Evolutionary conservation across 139 green algal species (phyloP).

Genomic region (Closterium sp.): DNA sequence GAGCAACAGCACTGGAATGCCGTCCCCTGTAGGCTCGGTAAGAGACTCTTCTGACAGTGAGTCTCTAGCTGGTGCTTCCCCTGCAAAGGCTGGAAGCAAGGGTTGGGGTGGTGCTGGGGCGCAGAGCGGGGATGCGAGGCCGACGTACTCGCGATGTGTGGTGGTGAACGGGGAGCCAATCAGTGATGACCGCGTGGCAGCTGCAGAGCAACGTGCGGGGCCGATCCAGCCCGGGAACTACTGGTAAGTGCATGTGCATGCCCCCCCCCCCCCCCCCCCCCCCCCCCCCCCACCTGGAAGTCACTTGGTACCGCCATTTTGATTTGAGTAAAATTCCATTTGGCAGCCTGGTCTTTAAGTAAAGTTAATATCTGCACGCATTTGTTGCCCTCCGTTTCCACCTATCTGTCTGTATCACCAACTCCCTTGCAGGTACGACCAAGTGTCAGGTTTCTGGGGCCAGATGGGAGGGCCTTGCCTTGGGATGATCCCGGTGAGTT

Average conservation of each 20-base stretch:
- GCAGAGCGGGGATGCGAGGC: background rate
- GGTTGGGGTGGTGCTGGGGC: too few species aligned
- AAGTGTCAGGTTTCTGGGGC: constrained; percentile 22
- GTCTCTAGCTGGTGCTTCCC: background rate
- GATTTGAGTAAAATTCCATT: too few species aligned
- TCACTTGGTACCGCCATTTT: too few species aligned
- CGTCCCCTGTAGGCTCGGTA: background rate
- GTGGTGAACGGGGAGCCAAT: constrained; percentile 18
- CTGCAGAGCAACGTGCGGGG: constrained; percentile 2
- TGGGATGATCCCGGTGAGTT: constrained; percentile 31
- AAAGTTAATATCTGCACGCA: too few species aligned
- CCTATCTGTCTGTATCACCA: background rate
- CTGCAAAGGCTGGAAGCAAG: too few species aligned
- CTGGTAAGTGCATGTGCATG: background rate
- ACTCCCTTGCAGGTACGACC: constrained; percentile 28
- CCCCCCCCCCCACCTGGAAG: too few species aligned
- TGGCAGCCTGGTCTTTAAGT: too few species aligned
- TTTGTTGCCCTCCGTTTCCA: too few species aligned
- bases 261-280: too few species aligned
- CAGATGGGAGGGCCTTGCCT: constrained; percentile 28
- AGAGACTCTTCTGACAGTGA: background rate
- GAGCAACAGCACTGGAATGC: background rate
- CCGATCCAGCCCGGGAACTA: constrained; percentile 22
- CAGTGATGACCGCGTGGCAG: background rate
- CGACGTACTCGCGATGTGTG: background rate